Conservation (phyloP, 768 basidiomycete species). For the Agaricus subrufescens region DNA sequence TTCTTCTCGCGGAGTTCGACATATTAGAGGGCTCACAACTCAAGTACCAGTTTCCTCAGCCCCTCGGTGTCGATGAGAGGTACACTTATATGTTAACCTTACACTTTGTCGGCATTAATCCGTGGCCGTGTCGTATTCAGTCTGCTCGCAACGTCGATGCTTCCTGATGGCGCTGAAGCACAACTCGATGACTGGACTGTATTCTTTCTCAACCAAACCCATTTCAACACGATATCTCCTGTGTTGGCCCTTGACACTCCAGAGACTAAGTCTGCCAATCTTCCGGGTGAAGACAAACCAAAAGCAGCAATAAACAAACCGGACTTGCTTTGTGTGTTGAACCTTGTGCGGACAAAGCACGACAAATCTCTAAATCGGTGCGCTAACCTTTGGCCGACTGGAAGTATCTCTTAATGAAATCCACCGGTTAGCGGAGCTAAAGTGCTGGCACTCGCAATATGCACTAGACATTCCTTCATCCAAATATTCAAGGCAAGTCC, state of each 20-base stretch:
- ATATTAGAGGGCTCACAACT: constrained; percentile 92
- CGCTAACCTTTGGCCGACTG: constrained; percentile 14
- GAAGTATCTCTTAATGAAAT: background rate
- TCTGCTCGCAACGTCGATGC: constrained; percentile 93
- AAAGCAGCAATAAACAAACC: constrained; percentile 25
- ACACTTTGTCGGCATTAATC: constrained; percentile 6
- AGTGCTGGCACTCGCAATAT: constrained; percentile 93
- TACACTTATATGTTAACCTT: constrained; percentile 21
- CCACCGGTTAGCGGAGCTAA: constrained; percentile 68
- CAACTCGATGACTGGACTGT: constrained; percentile 97
- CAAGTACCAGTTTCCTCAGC: constrained; percentile 94
- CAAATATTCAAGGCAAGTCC: constrained; percentile 85
- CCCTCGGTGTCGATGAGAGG: constrained; percentile 93
- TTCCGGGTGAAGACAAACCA: constrained; percentile 30
- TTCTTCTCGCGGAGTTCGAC: constrained; percentile 98
- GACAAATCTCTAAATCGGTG: constrained; percentile 80
- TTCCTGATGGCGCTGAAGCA: constrained; percentile 96
- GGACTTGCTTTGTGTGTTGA: constrained; percentile 82
- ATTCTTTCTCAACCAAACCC: constrained; percentile 95
- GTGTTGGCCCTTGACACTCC: constrained; percentile 69
- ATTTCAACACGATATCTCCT: constrained; percentile 82
- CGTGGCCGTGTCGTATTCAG: constrained; percentile 33
- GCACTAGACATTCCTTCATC: constrained; percentile 89
- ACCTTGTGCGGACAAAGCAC: constrained; percentile 87
- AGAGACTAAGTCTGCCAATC: constrained; percentile 29